phyloP scores from a whole-genome alignment of 192 early-diverging fungal species.

The Phycomyces nitens region DNA sequence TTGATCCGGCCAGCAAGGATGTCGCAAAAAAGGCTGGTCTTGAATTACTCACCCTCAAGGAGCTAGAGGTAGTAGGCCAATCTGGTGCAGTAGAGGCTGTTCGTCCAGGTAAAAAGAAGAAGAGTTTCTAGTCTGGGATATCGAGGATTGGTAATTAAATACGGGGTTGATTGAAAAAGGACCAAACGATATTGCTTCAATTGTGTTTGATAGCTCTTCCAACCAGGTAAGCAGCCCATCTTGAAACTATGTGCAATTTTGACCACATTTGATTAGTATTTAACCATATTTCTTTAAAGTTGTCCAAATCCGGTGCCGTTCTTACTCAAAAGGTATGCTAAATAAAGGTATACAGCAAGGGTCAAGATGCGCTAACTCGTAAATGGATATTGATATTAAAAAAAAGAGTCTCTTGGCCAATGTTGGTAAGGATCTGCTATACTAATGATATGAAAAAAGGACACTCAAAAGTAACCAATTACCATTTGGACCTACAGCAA shows the following conservation, averaged over 20 bases:
- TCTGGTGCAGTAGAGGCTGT: slow-evolving; percentile 8
- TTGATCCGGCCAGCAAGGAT: slow-evolving; percentile 5
- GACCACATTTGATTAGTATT: too few species aligned
- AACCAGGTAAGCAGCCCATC: slow-evolving; percentile 14
- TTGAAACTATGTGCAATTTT: background rate
- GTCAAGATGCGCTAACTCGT: too few species aligned
- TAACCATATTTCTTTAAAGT: background rate
- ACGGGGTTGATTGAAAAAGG: background rate
- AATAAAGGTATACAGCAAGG: background rate
- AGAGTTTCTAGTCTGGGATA: background rate
- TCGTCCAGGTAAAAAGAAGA: slow-evolving; percentile 13
- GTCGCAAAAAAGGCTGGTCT: slow-evolving; percentile 9
- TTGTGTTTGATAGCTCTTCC: slow-evolving; percentile 20
- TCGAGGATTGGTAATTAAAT: background rate
- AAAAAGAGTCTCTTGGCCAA: slow-evolving; percentile 31
- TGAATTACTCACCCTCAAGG: slow-evolving; percentile 18
- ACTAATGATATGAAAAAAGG: too few species aligned
- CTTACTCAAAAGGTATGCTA: slow-evolving; percentile 36
- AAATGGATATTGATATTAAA: background rate
- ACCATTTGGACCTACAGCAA: slow-evolving; percentile 21
- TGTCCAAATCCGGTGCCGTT: slow-evolving; percentile 23
- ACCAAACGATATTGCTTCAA: slow-evolving; percentile 24
- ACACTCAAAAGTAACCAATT: background rate
- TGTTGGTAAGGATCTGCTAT: slow-evolving; percentile 26
- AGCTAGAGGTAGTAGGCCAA: slow-evolving; percentile 10